Evolutionary conservation across 2,329 filamentous ascomycete species (phyloP).

Genomic region (Cladobotryum protrusum): DNA sequence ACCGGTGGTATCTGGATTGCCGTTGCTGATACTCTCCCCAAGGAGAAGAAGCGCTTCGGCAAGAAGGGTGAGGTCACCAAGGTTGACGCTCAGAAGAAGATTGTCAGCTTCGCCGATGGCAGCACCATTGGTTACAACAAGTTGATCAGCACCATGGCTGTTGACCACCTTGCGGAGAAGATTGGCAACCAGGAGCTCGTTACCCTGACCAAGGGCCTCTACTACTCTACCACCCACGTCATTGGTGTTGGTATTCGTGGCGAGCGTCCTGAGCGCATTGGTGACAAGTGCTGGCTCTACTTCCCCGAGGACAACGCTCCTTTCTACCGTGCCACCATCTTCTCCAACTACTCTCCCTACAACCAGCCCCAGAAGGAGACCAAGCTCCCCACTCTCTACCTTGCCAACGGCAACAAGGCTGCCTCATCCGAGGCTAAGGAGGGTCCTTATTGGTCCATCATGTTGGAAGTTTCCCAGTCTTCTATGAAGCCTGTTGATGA

Average conservation of each 20-base stretch:
- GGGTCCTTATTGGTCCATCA: constrained; percentile 99
- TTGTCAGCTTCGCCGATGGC: constrained; percentile 75
- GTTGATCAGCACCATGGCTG: constrained; percentile 92
- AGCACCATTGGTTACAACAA: constrained; percentile 86
- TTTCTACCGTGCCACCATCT: constrained; percentile 99
- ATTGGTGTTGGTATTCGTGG: constrained; percentile 94
- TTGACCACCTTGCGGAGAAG: constrained; percentile 78
- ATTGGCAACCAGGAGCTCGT: constrained; percentile 86
- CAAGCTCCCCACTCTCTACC: constrained; percentile 81
- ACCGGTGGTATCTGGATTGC: constrained; percentile 99
- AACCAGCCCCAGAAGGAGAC: constrained; percentile 82
- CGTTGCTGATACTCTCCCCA: constrained; percentile 85
- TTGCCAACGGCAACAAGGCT: constrained; percentile 80
- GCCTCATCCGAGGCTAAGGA: constrained; percentile 65
- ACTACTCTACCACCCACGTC: constrained; percentile 96
- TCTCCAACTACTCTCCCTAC: constrained; percentile 99
- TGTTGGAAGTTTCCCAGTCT: constrained; percentile 97
- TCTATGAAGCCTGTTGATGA: constrained; percentile 89
- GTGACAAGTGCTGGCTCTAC: constrained; percentile 99
- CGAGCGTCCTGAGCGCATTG: constrained; percentile 85
- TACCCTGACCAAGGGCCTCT: constrained; percentile 79
- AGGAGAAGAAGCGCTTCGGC: constrained; percentile 88
- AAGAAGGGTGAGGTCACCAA: constrained; percentile 77
- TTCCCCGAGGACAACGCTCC: constrained; percentile 98
- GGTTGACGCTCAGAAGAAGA: constrained; percentile 80